A percentile compares a stretch with the other conserved stretches of the same genome.
phyloP scores from a whole-genome alignment of 257 asterid genomes.

The Lycium barbarum region DNA sequence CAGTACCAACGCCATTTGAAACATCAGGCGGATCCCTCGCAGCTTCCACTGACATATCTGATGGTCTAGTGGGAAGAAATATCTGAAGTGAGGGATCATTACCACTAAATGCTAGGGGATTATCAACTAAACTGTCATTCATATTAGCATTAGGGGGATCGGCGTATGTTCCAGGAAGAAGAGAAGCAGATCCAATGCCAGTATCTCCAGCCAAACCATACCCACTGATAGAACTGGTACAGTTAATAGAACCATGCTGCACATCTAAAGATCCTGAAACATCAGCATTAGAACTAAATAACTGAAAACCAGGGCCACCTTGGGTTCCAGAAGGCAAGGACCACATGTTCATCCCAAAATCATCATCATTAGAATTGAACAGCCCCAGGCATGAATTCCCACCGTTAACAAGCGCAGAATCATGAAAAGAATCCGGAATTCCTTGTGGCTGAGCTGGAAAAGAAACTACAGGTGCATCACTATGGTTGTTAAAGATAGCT shows the following conservation, averaged over 20 bases:
- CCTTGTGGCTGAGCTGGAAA: slow-evolving; percentile 59
- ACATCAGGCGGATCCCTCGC: slow-evolving; percentile 59
- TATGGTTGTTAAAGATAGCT: slow-evolving; percentile 40
- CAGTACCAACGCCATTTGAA: slow-evolving; percentile 69
- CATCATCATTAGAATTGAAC: slow-evolving; percentile 66
- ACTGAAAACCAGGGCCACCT: slow-evolving; percentile 80
- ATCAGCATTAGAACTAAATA: slow-evolving; percentile 79
- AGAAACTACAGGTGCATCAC: slow-evolving; percentile 50
- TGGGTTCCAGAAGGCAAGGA: slow-evolving; percentile 75
- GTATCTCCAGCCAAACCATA: slow-evolving; percentile 58
- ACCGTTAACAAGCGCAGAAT: slow-evolving; percentile 53
- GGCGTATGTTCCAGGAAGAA: slow-evolving; percentile 54
- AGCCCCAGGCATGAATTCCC: slow-evolving; percentile 60
- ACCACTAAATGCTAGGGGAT: slow-evolving; percentile 68
- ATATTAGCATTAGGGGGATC: slow-evolving; percentile 48
- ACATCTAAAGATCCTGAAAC: slow-evolving; percentile 67
- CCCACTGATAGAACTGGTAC: slow-evolving; percentile 62
- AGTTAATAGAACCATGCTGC: slow-evolving; percentile 62
- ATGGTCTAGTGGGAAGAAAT: slow-evolving; percentile 90
- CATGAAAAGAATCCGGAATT: slow-evolving; percentile 63
- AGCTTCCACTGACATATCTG: slow-evolving; percentile 65
- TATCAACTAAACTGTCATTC: slow-evolving; percentile 71
- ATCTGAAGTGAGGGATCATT: slow-evolving; percentile 88
- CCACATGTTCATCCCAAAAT: slow-evolving; percentile 75
- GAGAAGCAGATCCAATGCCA: slow-evolving; percentile 58